A percentile compares a stretch with the other conserved stretches of the same genome.
Conservation (phyloP, 1,284 basidiomycete genomes). For the Papiliotrema fonsecae region DNA sequence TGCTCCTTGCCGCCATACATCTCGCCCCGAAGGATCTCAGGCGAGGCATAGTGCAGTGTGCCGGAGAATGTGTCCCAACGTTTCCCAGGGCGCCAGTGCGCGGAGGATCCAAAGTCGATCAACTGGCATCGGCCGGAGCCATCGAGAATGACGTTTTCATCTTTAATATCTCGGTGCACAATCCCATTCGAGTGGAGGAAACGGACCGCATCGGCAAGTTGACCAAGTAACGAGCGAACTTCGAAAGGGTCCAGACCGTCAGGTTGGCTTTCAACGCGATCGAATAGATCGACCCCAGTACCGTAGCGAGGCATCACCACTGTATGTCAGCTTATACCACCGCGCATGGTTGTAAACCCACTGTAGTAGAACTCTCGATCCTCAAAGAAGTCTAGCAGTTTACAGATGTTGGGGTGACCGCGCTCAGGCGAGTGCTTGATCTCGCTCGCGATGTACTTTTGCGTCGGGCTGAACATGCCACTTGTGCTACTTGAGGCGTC, state of each 20-base stretch:
- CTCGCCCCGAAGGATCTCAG: slow-evolving; percentile 92
- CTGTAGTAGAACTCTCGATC: slow-evolving; percentile 96
- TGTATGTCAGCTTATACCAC: slow-evolving; percentile 33
- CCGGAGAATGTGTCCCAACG: slow-evolving; percentile 85
- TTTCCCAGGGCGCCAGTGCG: slow-evolving; percentile 70
- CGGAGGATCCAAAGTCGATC: slow-evolving; percentile 80
- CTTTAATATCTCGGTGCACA: slow-evolving; percentile 98
- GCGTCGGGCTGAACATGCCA: slow-evolving; percentile 21
- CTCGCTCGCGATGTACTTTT: slow-evolving; percentile 35
- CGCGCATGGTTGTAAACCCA: slow-evolving; percentile 37
- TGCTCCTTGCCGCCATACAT: slow-evolving; percentile 94
- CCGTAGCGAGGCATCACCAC: slow-evolving; percentile 54
- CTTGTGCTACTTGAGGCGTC: slow-evolving; percentile 10
- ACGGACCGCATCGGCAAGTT: slow-evolving; percentile 84
- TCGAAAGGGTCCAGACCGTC: slow-evolving; percentile 72
- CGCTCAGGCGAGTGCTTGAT: slow-evolving; percentile 34
- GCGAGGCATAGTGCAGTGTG: slow-evolving; percentile 93
- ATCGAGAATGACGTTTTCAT: slow-evolving; percentile 79
- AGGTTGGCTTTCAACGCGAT: slow-evolving; percentile 85
- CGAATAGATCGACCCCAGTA: slow-evolving; percentile 74
- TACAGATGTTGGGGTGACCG: slow-evolving; percentile 60
- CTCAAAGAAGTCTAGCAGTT: slow-evolving; percentile 94
- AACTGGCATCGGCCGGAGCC: slow-evolving; percentile 65
- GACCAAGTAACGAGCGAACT: slow-evolving; percentile 81
- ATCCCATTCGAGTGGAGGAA: slow-evolving; percentile 89